Evolutionary conservation across 495 filamentous ascomycete species (phyloP).

Genomic region (Penicillium lividum): DNA sequence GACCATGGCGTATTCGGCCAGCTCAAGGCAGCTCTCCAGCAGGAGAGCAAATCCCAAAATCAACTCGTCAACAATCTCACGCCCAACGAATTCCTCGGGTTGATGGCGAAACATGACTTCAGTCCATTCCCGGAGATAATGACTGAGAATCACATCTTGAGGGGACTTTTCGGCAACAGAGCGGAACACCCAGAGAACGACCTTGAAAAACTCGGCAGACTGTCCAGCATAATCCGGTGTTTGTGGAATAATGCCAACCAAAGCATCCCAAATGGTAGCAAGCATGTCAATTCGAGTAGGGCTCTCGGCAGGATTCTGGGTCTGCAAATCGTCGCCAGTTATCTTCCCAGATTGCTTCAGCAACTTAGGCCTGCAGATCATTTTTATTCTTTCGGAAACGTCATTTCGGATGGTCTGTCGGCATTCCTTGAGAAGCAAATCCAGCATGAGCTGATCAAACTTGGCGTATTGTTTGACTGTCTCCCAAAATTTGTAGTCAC

Average conservation of each 20-base stretch:
- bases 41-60: constrained; percentile 50
- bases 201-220: constrained; percentile 59
- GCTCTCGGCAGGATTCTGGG: constrained; percentile 17
- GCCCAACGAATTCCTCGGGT: constrained; percentile 56
- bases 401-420: constrained; percentile 37
- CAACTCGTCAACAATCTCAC: constrained; percentile 50
- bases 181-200: constrained; percentile 53
- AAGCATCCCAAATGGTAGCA: constrained; percentile 52
- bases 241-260: constrained; percentile 51
- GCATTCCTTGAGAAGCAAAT: constrained; percentile 38
- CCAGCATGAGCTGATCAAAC: constrained; percentile 42
- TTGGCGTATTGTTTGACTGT: constrained; percentile 50
- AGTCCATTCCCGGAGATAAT: constrained; percentile 55
- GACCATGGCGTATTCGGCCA: constrained; percentile 45
- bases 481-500: constrained; percentile 59
- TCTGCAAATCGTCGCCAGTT: neutral
- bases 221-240: constrained; percentile 43
- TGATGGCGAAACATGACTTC: constrained; percentile 54
- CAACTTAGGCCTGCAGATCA: constrained; percentile 32
- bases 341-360: constrained; percentile 27
- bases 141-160: constrained; percentile 49
- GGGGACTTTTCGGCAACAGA: constrained; percentile 54
- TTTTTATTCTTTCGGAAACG: constrained; percentile 38
- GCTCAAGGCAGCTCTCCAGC: constrained; percentile 49
- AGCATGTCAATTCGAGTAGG: constrained; percentile 42